Evolutionary conservation across 495 filamentous ascomycete species (phyloP).

Genomic region (Aspergillus cavernicola): DNA sequence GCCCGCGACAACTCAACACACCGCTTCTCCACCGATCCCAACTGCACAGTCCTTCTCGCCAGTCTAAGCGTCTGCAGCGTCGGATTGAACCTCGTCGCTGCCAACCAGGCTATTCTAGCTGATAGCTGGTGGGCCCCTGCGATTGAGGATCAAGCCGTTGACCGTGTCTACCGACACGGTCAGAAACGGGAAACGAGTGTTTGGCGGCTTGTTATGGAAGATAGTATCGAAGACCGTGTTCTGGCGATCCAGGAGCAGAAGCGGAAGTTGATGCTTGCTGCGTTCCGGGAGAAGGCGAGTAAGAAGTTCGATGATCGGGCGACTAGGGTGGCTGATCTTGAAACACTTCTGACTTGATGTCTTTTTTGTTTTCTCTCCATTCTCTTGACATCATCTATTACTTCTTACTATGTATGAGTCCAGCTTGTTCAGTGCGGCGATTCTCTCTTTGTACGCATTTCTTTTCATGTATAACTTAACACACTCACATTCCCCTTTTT

Average conservation of each 20-base stretch:
- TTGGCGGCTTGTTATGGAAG: constrained; percentile 79
- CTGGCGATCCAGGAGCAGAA: constrained; percentile 79
- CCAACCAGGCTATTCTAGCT: constrained; percentile 79
- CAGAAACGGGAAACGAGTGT: constrained; percentile 76
- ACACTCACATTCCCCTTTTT: too few relatives aligned
- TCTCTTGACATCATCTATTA: constrained; percentile 7
- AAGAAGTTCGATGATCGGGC: constrained; percentile 47
- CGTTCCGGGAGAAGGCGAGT: constrained; percentile 63
- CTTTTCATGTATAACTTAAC: too few relatives aligned
- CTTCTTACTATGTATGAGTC: neutral
- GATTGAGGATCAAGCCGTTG: constrained; percentile 90
- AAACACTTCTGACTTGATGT: constrained; percentile 44
- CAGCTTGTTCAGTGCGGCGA: too few relatives aligned
- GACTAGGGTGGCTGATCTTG: constrained; percentile 55
- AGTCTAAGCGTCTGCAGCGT: constrained; percentile 80
- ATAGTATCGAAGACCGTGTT: constrained; percentile 81
- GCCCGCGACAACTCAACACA: constrained; percentile 68
- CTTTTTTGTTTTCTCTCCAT: neutral
- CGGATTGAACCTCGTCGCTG: constrained; percentile 83
- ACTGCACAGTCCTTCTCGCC: constrained; percentile 76
- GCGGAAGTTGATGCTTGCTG: constrained; percentile 70
- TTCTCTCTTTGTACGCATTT: neutral
- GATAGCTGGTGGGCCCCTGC: constrained; percentile 95
- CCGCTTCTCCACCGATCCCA: constrained; percentile 61
- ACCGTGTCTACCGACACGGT: constrained; percentile 84